Evolutionary conservation across 2,329 filamentous ascomycete genomes (phyloP), one percentile per base, ranked within the genome.

Genomic region (Colletotrichum sp.): DNA sequence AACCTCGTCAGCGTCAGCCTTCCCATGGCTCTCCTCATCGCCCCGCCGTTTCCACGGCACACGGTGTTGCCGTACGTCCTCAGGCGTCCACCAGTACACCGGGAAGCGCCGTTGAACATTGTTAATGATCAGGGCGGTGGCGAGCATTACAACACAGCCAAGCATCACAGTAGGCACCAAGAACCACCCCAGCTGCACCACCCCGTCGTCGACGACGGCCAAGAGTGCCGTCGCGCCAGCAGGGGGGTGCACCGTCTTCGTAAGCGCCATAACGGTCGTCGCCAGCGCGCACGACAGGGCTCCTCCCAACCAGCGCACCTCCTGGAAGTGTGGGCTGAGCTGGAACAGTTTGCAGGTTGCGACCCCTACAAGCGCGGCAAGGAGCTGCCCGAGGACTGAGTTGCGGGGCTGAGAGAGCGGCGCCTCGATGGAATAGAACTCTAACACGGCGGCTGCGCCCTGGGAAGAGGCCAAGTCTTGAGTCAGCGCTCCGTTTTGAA

Each of bases 371-470:
- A 91, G 47, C 13, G 90, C 87, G 2, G 92, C 87, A 55, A 95
- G 81, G 34, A 93, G 69, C 79, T 95, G 93, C n/a, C 93, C 92
- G 8, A 92, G 74, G 16, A 95, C 81, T 55, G 90, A 88, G 80
- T 93, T 94, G 29, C 93, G 91, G 1, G 94, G 94, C 78, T 95
- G 93, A 0, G 93, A 87, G 33, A 95, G 88, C 0, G 93, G 93
- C 0, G 93, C 93, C 64, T 93, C 91, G 77, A 95, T 92, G 61
- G 90, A 87, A 78, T 92, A 92, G 82, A 94, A 95, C 78, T 94
- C 90, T 47, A 95, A 88, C n/a, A 95, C 92, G 16, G 93, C 93
- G 4, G 93, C 91, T 6, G 93, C 93, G 66, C 93, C 93, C 92
- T 93, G 63, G 9, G 24, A 13, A 3, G 8, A 69, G 29, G 21